These are phyloP conservation scores for Leucoagaricus sp. DNA, from an alignment of 1,284 basidiomycete species.

Conservation along the genomic window DNA sequence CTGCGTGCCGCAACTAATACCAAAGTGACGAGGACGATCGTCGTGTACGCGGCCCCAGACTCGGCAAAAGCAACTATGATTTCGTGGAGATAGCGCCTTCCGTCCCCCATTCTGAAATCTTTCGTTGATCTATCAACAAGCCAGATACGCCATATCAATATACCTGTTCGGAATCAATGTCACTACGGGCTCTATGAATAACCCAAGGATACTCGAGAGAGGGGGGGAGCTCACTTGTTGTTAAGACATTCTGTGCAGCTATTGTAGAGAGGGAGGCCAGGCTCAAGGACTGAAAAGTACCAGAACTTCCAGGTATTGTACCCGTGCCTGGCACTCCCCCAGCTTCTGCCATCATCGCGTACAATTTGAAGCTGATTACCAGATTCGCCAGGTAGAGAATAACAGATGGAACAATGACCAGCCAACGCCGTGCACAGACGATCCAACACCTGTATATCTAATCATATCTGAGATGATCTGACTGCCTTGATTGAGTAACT, in stretches of 20 bases:
- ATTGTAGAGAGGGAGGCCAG: too few species aligned
- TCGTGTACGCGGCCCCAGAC: background rate
- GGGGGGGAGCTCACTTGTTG: background rate
- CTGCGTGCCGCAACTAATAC: background rate
- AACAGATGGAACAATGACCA: background rate
- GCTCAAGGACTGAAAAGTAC: background rate
- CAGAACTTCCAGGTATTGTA: background rate
- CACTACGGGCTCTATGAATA: too few species aligned
- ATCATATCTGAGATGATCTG: background rate
- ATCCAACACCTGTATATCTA: slow-evolving; percentile 6
- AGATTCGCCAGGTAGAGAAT: background rate
- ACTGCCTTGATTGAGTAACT: background rate
- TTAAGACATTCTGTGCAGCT: background rate
- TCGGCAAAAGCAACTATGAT: background rate
- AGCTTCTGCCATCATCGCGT: background rate
- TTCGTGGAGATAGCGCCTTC: background rate
- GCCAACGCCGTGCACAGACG: background rate
- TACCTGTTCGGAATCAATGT: background rate
- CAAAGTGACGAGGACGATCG: background rate
- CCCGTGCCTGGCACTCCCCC: background rate
- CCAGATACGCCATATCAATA: slow-evolving; percentile 1
- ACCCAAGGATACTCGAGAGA: too few species aligned
- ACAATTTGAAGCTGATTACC: background rate
- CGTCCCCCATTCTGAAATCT: too few species aligned
- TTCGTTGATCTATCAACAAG: too few species aligned